Base-by-base conservation (phyloP, 2,329 filamentous ascomycete species). In the Rutstroemia sp. region DNA sequence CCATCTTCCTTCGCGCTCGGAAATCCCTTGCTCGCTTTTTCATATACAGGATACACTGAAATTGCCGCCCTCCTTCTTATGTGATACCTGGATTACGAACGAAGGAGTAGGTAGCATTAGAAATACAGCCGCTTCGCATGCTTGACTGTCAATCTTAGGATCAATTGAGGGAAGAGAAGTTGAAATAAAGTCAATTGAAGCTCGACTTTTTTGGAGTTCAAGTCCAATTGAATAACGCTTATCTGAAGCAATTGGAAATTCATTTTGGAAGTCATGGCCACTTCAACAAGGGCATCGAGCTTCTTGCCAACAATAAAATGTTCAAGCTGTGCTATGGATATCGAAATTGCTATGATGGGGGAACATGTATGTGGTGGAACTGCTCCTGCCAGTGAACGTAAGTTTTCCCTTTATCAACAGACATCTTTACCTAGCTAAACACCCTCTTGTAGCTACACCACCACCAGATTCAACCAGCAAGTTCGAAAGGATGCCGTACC, bases 281-380 rank as follows among this genome's bases (percentile, higher is more conserved):
- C 59, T 30, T 4, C 47, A 9, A 54, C 39, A 21, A 61, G 64
- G 58, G 79, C 83, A 70, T 86, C 83, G 70, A 79, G 81, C 71
- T 83, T 92, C 62, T 77, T 94, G 75, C 89, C 90, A 67, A 84
- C 84, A 23, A 88, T 95, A 73, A 95, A 92, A 78, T 95, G 90
- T 73, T 95, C 90, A 53, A 84, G 79, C 74, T 95, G 90, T 69
- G 82, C 83, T 42, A 72, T 76, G 42, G 82, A 92, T 66, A 88
- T 96, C 58, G 86, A 92, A 68, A 94, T 96, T 64, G 86, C 87
- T 42, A 76, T 85, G 70, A 88, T 96, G 86, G 89, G 89, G 60
- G 89, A 95, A 60, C 91, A 96, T 75, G 70, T 89, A 59, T 96
- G 91, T 71, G 71, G 71, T 47, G 73, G 71, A 57, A 58, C 71